Evolutionary conservation across 192 early-diverging fungal genomes (phyloP), one percentile per base, ranked within the genome.

Genomic region (Coemansia aciculifera): DNA sequence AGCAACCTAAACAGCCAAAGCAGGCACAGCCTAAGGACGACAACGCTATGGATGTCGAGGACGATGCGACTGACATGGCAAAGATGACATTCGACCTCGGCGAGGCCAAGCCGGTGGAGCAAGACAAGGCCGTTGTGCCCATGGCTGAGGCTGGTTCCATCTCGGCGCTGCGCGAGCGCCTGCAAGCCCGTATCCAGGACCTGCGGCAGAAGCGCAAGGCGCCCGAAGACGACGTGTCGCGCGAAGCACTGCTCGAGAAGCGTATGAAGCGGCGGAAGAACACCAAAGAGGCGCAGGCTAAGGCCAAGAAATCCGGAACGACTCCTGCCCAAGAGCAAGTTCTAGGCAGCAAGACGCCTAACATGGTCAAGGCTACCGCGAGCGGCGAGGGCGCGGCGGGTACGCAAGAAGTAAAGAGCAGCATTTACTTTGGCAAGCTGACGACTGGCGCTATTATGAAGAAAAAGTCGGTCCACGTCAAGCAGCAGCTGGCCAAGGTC

Each of bases 191-290:
- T 42, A 91, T 93, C 67, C 82, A 73, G 27, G 62, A 73, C 49
- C 67, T 90, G 49, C 85, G 88, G 32, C 73, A 86, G 39, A 88
- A 89, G 49, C 87, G 91, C 63, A 85, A 88, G 69, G 89, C 88
- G 29, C 84, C 86, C 23, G 79, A 82, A 42, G 75, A 71, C 59
- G 85, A 84, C 32, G 49, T 73, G 4, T 68, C 85, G 17, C 79
- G 93, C 39, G 89, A 93, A 57, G 91, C 91, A 11, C 88, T 94
- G 68, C 75, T 94, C 51, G 87, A 93, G 65, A 89, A 84, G 74
- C 87, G 94, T 72, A 73, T 89, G 72, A 90, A 88, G 83, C 80
- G 84, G 71, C 86, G 89, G 85, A 85, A 87, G 78, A 78, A 66
- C 68, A 78, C 73, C 24, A 76, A 81, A 59, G 74, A 78, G 51